These are phyloP conservation scores for Eutrema salsugineum DNA, from an alignment of 441 rosid genomes.

Conservation along the genomic window DNA sequence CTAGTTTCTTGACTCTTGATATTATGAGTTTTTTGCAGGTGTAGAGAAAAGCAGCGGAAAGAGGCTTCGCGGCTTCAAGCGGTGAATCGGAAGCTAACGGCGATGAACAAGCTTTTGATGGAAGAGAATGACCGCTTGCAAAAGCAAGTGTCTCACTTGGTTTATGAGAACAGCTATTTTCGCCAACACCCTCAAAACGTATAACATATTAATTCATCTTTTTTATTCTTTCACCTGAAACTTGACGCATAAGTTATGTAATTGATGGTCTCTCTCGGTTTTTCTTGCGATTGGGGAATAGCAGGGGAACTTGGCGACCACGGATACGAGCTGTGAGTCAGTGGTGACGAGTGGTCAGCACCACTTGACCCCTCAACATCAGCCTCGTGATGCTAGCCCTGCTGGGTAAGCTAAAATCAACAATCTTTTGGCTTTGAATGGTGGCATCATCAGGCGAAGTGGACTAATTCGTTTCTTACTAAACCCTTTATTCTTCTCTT, in stretches of 20 bases:
- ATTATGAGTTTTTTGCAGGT: constrained; percentile 33
- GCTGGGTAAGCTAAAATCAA: constrained; percentile 52
- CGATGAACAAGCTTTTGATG: constrained; percentile 74
- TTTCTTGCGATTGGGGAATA: neutral
- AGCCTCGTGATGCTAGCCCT: constrained; percentile 81
- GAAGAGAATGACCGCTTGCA: constrained; percentile 76
- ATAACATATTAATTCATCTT: constrained; percentile 7
- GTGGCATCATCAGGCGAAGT: no score
- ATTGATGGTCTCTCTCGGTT: neutral
- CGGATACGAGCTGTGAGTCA: constrained; percentile 74
- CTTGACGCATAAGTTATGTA: constrained; percentile 1
- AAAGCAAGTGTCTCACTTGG: constrained; percentile 71
- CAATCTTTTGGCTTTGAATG: neutral
- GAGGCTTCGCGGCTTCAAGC: constrained; percentile 70
- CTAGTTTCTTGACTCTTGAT: neutral
- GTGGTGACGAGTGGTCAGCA: constrained; percentile 77
- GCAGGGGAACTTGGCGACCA: constrained; percentile 55
- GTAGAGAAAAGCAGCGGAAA: constrained; percentile 71
- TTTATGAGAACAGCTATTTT: constrained; percentile 66
- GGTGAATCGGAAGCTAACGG: constrained; percentile 67
- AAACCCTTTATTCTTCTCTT: neutral
- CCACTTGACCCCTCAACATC: constrained; percentile 69
- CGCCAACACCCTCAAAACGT: constrained; percentile 68
- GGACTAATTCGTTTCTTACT: neutral
- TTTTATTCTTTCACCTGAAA: neutral